Evolutionary conservation across 1,284 basidiomycete species (phyloP).

Genomic region (Amylostereum areolatum): DNA sequence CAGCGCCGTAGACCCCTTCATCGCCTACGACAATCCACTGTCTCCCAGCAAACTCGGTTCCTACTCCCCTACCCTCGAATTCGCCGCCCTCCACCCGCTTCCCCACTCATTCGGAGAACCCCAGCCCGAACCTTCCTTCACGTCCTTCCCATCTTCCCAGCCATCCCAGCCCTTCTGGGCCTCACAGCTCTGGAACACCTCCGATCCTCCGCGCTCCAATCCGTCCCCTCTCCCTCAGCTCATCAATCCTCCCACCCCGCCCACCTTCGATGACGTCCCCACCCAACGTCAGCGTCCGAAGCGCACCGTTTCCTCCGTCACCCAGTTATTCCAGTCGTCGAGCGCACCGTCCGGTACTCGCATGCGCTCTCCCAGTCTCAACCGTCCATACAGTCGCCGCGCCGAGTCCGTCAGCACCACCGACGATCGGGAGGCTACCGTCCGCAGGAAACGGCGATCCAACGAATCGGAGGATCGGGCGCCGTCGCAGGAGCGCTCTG

Average conservation of each 20-base stretch:
- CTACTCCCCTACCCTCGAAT: conserved; percentile 50
- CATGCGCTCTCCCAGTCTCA: conserved; percentile 35
- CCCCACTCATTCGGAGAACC: conserved; percentile 37
- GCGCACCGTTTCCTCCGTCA: not conserved
- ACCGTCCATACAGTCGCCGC: conserved; percentile 55
- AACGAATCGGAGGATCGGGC: conserved; percentile 37
- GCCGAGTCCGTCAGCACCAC: conserved; percentile 55
- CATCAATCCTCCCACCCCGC: conserved; percentile 6
- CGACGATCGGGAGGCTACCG: conserved; percentile 66
- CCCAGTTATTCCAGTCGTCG: conserved; percentile 69
- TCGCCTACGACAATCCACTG: conserved; percentile 27
- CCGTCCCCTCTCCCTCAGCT: conserved; percentile 20
- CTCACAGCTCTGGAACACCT: conserved; percentile 51
- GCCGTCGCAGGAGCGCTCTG: conserved; percentile 17
- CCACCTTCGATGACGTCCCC: conserved; percentile 7
- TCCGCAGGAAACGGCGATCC: conserved; percentile 57
- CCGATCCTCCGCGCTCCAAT: conserved; percentile 19
- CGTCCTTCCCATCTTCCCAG: conserved; percentile 53
- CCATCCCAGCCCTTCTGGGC: conserved; percentile 53
- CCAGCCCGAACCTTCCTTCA: conserved; percentile 22
- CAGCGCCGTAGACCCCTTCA: conserved; percentile 21
- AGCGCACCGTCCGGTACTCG: conserved; percentile 56
- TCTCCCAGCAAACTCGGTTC: conserved; percentile 41
- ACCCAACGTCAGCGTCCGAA: not conserved
- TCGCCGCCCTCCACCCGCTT: conserved; percentile 53